A percentile compares a stretch with the other conserved stretches of the same genome.
Evolutionary conservation across 78 protist species (phyloP).

Genomic region (Planoprotostelium fungivorum): DNA sequence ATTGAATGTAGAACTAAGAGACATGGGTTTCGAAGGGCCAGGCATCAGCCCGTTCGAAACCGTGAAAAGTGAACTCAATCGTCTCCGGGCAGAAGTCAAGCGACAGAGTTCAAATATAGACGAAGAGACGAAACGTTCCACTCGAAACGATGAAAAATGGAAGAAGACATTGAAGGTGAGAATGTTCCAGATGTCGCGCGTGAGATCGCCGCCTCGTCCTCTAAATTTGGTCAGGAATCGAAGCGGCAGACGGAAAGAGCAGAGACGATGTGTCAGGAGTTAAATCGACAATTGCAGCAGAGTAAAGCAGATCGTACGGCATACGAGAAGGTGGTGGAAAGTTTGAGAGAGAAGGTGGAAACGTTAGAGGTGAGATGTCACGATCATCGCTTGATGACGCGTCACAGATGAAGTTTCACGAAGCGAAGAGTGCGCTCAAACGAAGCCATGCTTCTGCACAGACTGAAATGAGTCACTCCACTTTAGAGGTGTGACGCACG

Average conservation of each 20-base stretch:
- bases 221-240: too few relatives aligned
- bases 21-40: not conserved
- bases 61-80: too few relatives aligned
- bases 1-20: not conserved
- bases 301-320: not conserved
- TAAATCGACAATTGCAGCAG: not conserved
- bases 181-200: not conserved
- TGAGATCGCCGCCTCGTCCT: not conserved
- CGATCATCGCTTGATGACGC: too few relatives aligned
- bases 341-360: not conserved
- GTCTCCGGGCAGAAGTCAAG: not conserved
- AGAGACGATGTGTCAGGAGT: not conserved
- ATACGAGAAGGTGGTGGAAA: not conserved
- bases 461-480: too few relatives aligned
- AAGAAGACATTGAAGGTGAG: not conserved
- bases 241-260: not conserved
- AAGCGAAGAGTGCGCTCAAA: too few relatives aligned
- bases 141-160: not conserved
- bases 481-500: too few relatives aligned
- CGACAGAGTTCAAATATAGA: not conserved
- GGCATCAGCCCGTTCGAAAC: too few relatives aligned
- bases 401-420: too few relatives aligned
- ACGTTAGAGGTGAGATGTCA: not conserved
- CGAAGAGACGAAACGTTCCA: not conserved
- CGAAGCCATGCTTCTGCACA: too few relatives aligned